phyloP scores from a whole-genome alignment of 805 yeast genomes.

The Hanseniaspora jakobsenii region DNA sequence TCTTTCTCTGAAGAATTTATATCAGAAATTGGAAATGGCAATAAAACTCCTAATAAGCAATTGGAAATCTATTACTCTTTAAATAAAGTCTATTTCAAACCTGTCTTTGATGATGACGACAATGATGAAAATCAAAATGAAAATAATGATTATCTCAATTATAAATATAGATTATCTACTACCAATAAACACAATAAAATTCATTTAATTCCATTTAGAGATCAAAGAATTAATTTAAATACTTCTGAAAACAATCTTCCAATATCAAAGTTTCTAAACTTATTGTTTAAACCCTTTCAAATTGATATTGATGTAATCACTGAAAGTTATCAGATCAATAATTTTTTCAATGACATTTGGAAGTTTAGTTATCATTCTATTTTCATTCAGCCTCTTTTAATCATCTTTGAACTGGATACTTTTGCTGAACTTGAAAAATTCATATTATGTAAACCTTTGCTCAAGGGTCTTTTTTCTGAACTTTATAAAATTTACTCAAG shows the following conservation, averaged over 20 bases:
- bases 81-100: neutral
- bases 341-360: slow-evolving; percentile 63
- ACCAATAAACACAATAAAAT: no score
- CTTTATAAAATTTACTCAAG: slow-evolving; percentile 58
- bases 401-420: slow-evolving; percentile 58
- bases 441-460: slow-evolving; percentile 73
- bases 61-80: neutral
- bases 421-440: slow-evolving; percentile 50
- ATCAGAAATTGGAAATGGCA: no score
- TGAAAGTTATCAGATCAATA: no score
- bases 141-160: neutral
- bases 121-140: neutral
- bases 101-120: neutral
- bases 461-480: slow-evolving; percentile 70
- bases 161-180: neutral
- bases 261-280: no score
- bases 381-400: slow-evolving; percentile 63
- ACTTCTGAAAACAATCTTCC: no score
- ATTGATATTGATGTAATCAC: slow-evolving; percentile 29
- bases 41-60: no score
- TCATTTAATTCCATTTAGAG: no score
- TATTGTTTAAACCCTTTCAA: slow-evolving; percentile 24
- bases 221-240: no score
- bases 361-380: slow-evolving; percentile 67
- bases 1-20: neutral